Evolutionary conservation across 129 eudicot genomes (phyloP), one percentile per base, ranked within the genome.

Genomic region (Silybum marianum): DNA sequence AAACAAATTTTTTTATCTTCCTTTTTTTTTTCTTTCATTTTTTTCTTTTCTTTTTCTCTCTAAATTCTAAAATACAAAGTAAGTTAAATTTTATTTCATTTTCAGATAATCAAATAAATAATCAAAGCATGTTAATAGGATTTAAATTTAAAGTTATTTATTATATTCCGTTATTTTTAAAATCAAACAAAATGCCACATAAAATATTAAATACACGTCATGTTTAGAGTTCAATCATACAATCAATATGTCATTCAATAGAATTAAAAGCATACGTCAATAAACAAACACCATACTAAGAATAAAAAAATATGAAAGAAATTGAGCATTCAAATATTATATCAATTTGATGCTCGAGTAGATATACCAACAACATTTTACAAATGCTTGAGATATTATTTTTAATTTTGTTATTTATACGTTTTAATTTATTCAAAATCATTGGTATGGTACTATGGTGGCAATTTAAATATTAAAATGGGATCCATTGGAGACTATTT

Each of bases 401-500:
- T 46, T 24, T n/a, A 58, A 58, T 58, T 54, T 48, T 12, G 2
- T 42, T 73, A 40, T 21, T 75, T 58, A 9, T 36, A 0, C 9
- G 23, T 38, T 66, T 67, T 78, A 78, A 42, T 18, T 12, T 42
- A 68, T 26, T 42, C 67, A 78, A 54, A 54, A 78, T 78, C 67
- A 78, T 40, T 40, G 67, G 75, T 38, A 69, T 9, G 74, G 25
- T 40, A 46, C 68, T 38, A 69, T 9, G 74, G 25, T 67, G 16
- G 60, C 75, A 21, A 67, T 14, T 42, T 23, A 38, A 18, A 38
- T 22, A 34, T 32, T 5, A 19, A 2, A 22, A 65, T 36, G 18
- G 40, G 25, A 25, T 78, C 48, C 25, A 9, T 40, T 39, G 4
- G 18, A 40, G 18, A 39, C 71, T 77, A 16, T 77, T 38, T 65